These are phyloP conservation scores for Scheffersomyces titani DNA, from an alignment of 1,139 yeast genomes.

Conservation along the genomic window DNA sequence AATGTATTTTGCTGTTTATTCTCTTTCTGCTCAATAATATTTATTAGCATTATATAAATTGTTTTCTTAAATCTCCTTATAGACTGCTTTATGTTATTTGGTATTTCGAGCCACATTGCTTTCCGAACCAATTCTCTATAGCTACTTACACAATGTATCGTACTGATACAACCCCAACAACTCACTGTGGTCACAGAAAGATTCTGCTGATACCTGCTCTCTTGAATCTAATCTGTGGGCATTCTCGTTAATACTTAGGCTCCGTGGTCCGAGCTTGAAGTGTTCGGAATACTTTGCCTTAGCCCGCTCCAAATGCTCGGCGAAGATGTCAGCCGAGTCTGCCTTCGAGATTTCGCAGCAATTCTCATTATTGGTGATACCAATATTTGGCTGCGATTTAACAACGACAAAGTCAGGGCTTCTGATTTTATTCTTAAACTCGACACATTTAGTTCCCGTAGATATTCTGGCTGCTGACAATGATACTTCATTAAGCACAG, in stretches of 20 bases:
- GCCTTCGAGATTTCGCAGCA: not conserved
- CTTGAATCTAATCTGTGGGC: not conserved
- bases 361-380: conserved; percentile 2
- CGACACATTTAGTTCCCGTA: conserved; percentile 30
- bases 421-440: not conserved
- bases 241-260: not conserved
- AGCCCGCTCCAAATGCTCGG: conserved; percentile 12
- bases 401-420: conserved; percentile 34
- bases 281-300: conserved; percentile 1
- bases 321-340: conserved; percentile 9
- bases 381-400: conserved; percentile 6
- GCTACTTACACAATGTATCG: not conserved
- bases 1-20: not conserved
- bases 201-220: not conserved
- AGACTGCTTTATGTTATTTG: not conserved
- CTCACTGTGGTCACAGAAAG: not conserved
- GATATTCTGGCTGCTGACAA: conserved; percentile 54
- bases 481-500: conserved; percentile 48
- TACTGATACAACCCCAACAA: not conserved
- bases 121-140: not conserved
- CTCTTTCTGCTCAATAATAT: not conserved
- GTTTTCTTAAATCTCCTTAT: not conserved
- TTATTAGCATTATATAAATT: not conserved
- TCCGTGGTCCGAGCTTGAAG: not conserved
- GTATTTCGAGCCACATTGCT: not conserved